Base-by-base conservation (phyloP, 1,139 yeast species). In the Suhomyces chickasaworum region DNA sequence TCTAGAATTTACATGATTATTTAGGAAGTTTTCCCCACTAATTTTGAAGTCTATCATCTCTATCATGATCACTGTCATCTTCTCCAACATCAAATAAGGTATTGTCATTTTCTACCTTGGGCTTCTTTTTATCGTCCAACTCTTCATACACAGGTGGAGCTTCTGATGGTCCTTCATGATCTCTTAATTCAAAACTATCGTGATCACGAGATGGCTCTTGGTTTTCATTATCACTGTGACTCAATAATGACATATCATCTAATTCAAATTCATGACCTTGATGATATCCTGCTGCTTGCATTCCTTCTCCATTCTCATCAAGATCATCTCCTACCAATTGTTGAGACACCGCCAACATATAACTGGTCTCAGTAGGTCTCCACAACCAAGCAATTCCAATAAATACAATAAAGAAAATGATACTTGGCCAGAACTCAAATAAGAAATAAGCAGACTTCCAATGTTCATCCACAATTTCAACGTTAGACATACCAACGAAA, bases 301-400 rank as follows among this genome's bases (percentile, higher is more conserved):
- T 65, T 2, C 48, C 61, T 41, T 83, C 89, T 33, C 78, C 86
- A 35, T 79, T 83, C 49, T 82, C 88, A 40, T 83, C 88, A 12
- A 48, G 56, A 13, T 70, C 78, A 51, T 84, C 90, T 33, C 91
- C 89, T 22, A 97, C 88, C 47, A 93, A 73, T 69, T 95, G 98
- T 49, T 89, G 90, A 3, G 97, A 89, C 56, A 91, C 91, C 16
- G 98, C 99, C 63, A 93, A 80, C 81, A 95, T 84, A 60, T 91
- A 86, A 53, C 96, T 90, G 36, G 96, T 89, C 58, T 88, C 96
- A 0, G 98, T 91, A 41, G 99, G 99, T 67, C 99, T 83, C 99
- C 99, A 95, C 54, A 93, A 80, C 75, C 90, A 84, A 10, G 97
- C 89, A 56, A 95, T 77, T 7, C 91, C 82, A 61, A 87, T 79